Percentiles rank a stretch among this genome's conserved stretches.
Conservation (phyloP, 805 yeast species). For the Saccharomycodes ludwigii region DNA sequence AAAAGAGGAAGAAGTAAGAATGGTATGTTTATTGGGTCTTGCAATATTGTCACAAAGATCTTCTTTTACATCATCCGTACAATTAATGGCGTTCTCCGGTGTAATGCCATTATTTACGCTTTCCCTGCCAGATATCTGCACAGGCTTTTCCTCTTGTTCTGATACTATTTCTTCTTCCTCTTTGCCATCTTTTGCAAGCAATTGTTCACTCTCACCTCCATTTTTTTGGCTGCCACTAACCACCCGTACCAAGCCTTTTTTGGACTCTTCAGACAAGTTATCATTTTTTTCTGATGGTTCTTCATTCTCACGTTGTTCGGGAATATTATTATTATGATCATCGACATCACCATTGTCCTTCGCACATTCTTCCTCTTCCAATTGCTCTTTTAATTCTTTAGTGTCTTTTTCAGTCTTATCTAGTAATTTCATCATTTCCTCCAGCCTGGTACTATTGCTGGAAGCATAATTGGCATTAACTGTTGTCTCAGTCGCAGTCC, state of each 20-base stretch:
- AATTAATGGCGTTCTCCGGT: too few species aligned
- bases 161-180: constrained; percentile 2
- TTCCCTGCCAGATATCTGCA: background rate
- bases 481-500: too few species aligned
- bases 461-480: too few species aligned
- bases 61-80: background rate
- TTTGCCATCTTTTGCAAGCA: constrained; percentile 1
- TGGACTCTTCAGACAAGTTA: background rate
- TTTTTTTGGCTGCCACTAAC: background rate
- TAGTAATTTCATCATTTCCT: constrained; percentile 10
- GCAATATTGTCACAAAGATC: background rate
- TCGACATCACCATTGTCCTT: too few species aligned
- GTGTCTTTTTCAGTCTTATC: constrained; percentile 2
- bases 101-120: background rate
- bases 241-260: constrained; percentile 3
- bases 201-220: background rate
- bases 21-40: too few species aligned
- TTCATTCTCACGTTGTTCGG: constrained; percentile 3
- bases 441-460: constrained; percentile 6
- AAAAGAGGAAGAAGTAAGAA: too few species aligned
- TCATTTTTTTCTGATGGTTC: constrained; percentile 2
- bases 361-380: background rate
- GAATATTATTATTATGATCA: too few species aligned
- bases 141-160: background rate
- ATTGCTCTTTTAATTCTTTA: background rate